phyloP scores from a whole-genome alignment of 805 yeast species.

The Nakazawaea populi region DNA sequence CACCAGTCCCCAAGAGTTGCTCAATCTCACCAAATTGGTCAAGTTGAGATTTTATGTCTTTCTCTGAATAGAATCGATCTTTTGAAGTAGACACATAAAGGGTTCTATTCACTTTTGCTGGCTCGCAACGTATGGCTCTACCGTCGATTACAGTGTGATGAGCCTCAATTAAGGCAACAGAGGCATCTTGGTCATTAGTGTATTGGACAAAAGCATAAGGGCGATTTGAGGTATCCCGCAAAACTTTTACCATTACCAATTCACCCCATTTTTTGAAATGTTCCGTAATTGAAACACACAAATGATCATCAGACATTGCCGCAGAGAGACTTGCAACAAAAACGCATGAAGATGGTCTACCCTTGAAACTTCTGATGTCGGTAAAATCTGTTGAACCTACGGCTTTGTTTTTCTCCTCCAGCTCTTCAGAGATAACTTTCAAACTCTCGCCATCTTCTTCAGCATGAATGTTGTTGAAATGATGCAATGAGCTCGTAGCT shows the following conservation, averaged over 20 bases:
- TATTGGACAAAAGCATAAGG: conserved; percentile 95
- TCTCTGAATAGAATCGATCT: conserved; percentile 14
- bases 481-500: not conserved
- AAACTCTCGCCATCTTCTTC: not conserved
- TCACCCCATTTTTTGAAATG: conserved; percentile 72
- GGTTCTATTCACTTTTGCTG: conserved; percentile 88
- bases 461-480: conserved; percentile 16
- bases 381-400: conserved; percentile 16
- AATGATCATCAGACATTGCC: conserved; percentile 58
- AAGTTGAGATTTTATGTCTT: conserved; percentile 33
- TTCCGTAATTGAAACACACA: conserved; percentile 60
- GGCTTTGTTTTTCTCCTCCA: conserved; percentile 10
- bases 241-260: conserved; percentile 68
- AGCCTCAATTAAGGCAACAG: conserved; percentile 58
- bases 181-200: conserved; percentile 62
- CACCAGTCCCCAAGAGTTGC: conserved; percentile 40
- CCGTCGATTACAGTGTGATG: conserved; percentile 69
- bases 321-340: conserved; percentile 85
- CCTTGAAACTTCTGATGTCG: conserved; percentile 21
- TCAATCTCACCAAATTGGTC: conserved; percentile 72
- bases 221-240: conserved; percentile 73
- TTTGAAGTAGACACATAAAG: conserved; percentile 45
- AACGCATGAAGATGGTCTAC: conserved; percentile 80
- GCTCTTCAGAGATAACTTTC: conserved; percentile 1
- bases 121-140: conserved; percentile 78